phyloP scores from a whole-genome alignment of 2,329 filamentous ascomycete genomes.

The Claviceps maximensis region DNA sequence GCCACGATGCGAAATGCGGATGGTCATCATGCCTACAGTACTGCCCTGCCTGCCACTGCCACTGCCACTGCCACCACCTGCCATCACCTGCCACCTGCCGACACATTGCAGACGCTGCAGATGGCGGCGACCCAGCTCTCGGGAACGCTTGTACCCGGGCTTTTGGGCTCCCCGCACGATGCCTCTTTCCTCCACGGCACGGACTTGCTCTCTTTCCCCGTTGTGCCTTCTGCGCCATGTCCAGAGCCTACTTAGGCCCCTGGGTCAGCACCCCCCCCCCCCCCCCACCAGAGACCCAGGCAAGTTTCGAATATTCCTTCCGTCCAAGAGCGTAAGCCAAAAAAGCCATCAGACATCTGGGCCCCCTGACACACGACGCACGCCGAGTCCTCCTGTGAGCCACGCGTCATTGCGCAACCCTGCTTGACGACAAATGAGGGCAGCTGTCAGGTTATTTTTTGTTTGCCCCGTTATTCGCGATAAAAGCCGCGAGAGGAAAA shows the following conservation, averaged over 20 bases:
- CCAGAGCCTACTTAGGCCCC: no score
- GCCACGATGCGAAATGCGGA: neutral
- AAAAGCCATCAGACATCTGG: neutral
- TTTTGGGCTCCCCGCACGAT: neutral
- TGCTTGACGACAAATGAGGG: neutral
- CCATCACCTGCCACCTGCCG: no score
- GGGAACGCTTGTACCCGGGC: slow-evolving; percentile 1
- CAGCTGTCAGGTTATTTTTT: no score
- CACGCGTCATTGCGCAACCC: neutral
- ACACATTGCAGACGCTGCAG: no score
- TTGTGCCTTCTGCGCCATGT: no score
- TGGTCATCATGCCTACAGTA: neutral
- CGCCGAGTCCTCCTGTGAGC: neutral
- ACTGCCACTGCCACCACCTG: no score
- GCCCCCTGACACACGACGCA: neutral
- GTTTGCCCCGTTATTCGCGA: no score
- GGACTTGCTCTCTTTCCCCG: neutral
- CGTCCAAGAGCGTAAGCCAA: neutral
- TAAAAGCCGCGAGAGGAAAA: no score
- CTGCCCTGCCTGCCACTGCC: no score
- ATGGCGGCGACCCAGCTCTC: neutral
- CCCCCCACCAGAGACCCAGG: no score
- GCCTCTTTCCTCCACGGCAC: neutral
- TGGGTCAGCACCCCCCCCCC: no score
- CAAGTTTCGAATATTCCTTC: neutral